Base-by-base conservation (phyloP, 768 basidiomycete species). In the Amanita subjunquillea region DNA sequence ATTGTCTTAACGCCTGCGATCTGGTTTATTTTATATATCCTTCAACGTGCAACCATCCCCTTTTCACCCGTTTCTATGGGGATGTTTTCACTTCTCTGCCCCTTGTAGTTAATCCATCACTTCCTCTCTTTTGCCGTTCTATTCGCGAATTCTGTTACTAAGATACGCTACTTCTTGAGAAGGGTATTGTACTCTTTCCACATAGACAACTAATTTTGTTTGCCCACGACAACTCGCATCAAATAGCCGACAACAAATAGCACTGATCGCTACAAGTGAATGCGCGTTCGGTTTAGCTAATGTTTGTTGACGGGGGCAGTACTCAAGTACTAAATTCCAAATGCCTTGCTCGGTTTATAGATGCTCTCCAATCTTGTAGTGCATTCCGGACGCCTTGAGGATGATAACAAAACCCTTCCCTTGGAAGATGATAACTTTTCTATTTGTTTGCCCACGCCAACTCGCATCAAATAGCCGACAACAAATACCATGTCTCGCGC, bases 401-500 rank as follows among this genome's bases (percentile, higher is more conserved):
- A 17, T 17, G 17, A 17, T 17, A 17, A 17, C 17, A 17, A 17
- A 17, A 17, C 17, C 17, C 17, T 17, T 17, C 17, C 17, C 17
- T 17, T 17, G 17, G 17, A 17, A 17, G 17, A 17, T 17, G 17
- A 17, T 17, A 17, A 17, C 17, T 1, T 17, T 17, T 17, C 17
- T 17, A 1, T 46, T 17, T 8, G 44, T 45, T 46, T 46, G 43
- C n/a, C 30, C 23, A 10, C 2, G 3, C 20, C 25, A 13, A 25
- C 7, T 39, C 2, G 29, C 15, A 27, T 17, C 20, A 50, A 50
- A 50, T 30, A 50, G 23, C 9, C 37, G 30, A 41, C 27, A 40
- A 50, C 23, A 40, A 40, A 29, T 10, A 30, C 17, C 37, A 81
- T 81, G 79, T 80, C 79, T 53, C 77, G 87, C 54, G 83, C 85